phyloP scores from a whole-genome alignment of 163 green algal genomes.

The Chlamydomonas reinhardtii region DNA sequence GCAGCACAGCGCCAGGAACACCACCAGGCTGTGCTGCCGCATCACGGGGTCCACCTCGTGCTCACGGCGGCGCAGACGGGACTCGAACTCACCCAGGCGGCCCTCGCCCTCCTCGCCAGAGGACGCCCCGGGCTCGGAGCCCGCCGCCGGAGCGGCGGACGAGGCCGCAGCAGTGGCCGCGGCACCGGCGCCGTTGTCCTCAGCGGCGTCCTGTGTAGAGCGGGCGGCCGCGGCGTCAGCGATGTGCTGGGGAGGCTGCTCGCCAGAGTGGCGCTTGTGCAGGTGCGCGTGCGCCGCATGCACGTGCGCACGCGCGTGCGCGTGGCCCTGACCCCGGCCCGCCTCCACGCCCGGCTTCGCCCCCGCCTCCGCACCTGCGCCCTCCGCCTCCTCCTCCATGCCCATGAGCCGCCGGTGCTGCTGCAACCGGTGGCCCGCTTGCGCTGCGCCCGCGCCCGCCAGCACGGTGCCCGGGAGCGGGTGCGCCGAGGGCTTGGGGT shows the following conservation, averaged over 20 bases:
- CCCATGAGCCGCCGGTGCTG: not conserved
- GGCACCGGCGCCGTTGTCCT: too few relatives aligned
- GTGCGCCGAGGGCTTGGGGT: conserved; percentile 17
- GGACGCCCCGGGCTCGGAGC: too few relatives aligned
- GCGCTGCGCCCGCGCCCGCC: not conserved
- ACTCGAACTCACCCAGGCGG: not conserved
- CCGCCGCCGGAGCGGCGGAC: too few relatives aligned
- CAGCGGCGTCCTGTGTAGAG: too few relatives aligned
- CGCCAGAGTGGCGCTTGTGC: too few relatives aligned
- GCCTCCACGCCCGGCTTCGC: not conserved
- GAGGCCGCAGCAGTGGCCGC: too few relatives aligned
- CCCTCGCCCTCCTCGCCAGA: too few relatives aligned
- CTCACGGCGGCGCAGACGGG: not conserved
- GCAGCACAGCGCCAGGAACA: conserved; percentile 21
- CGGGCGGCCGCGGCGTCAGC: too few relatives aligned
- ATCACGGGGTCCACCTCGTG: conserved; percentile 38
- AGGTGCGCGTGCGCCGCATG: too few relatives aligned
- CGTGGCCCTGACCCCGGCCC: not conserved
- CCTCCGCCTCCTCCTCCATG: not conserved
- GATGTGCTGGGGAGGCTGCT: too few relatives aligned
- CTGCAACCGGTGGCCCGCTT: not conserved
- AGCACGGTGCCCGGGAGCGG: conserved; percentile 33
- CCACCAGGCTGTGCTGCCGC: conserved; percentile 34
- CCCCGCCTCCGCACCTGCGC: not conserved
- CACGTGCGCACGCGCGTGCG: not conserved